A percentile compares a stretch with the other conserved stretches of the same genome.
phyloP scores from a whole-genome alignment of 2,329 filamentous ascomycete genomes.

The Teratosphaeria pseudoeucalypti region DNA sequence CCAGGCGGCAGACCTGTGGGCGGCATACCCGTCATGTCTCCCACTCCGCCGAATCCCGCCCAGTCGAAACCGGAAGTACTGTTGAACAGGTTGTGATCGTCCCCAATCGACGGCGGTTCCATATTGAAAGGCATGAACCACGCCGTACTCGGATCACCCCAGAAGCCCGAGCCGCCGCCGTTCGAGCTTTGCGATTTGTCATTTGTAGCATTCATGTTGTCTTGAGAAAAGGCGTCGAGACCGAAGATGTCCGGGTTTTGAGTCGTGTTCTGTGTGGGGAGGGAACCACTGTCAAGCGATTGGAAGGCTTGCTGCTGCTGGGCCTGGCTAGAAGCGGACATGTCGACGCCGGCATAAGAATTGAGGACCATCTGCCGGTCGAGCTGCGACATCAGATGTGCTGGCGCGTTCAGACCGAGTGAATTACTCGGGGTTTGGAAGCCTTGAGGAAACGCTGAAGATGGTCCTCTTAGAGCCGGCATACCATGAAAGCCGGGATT shows the following conservation, averaged over 20 bases:
- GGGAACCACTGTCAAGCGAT: constrained; percentile 1
- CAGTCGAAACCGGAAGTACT: constrained; percentile 20
- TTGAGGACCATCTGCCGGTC: constrained; percentile 68
- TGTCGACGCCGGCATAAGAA: constrained; percentile 51
- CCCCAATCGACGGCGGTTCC: constrained; percentile 51
- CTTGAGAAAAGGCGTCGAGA: constrained; percentile 4
- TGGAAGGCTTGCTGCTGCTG: neutral
- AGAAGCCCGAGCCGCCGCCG: constrained; percentile 14
- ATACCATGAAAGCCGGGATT: neutral
- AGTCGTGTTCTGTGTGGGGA: constrained; percentile 1
- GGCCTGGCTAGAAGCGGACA: constrained; percentile 13
- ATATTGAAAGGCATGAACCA: constrained; percentile 95
- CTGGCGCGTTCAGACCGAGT: constrained; percentile 19
- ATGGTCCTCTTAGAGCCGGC: constrained; percentile 29
- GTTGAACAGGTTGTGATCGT: constrained; percentile 25
- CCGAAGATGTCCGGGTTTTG: constrained; percentile 13
- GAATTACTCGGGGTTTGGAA: constrained; percentile 22
- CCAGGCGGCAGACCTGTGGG: constrained; percentile 12
- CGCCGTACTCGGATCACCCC: constrained; percentile 45
- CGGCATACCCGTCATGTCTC: constrained; percentile 12
- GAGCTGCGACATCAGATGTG: constrained; percentile 52
- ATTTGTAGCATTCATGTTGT: neutral
- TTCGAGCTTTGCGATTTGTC: neutral
- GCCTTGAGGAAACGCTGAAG: constrained; percentile 33
- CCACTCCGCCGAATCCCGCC: constrained; percentile 19